Percentiles rank a stretch among this genome's conserved stretches.
Conservation (phyloP, 305 asterid species). For the Fraxinus sp. region DNA sequence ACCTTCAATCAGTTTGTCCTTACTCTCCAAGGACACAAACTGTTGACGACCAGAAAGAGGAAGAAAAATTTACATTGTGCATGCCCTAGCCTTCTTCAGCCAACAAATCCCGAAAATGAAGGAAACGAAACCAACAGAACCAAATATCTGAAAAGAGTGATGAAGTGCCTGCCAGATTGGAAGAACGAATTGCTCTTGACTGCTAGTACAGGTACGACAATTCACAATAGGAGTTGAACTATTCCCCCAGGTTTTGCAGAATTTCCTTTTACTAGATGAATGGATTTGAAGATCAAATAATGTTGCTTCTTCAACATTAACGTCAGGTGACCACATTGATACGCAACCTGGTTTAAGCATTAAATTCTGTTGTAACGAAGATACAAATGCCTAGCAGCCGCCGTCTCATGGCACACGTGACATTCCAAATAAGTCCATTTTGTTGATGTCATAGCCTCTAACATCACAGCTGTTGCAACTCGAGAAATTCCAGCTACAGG, state of each 20-base stretch:
- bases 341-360: neutral
- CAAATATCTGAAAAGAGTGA: neutral
- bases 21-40: conserved; percentile 1
- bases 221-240: neutral
- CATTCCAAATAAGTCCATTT: neutral
- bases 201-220: neutral
- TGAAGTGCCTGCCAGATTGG: neutral
- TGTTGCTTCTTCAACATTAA: neutral
- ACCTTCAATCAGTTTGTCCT: conserved; percentile 11
- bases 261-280: neutral
- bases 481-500: neutral
- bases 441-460: neutral
- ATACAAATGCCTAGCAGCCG: neutral
- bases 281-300: neutral
- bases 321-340: neutral
- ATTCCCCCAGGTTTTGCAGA: neutral
- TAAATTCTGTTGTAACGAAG: too few relatives aligned
- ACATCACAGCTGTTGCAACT: neutral
- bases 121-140: neutral
- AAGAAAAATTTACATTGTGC: conserved; percentile 10
- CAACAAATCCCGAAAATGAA: neutral
- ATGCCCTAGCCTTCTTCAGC: neutral
- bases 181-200: neutral
- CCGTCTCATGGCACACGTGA: neutral
- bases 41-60: neutral